These are phyloP conservation scores for Rosa multiflora DNA, from an alignment of 306 rosid genomes.

Conservation along the genomic window DNA sequence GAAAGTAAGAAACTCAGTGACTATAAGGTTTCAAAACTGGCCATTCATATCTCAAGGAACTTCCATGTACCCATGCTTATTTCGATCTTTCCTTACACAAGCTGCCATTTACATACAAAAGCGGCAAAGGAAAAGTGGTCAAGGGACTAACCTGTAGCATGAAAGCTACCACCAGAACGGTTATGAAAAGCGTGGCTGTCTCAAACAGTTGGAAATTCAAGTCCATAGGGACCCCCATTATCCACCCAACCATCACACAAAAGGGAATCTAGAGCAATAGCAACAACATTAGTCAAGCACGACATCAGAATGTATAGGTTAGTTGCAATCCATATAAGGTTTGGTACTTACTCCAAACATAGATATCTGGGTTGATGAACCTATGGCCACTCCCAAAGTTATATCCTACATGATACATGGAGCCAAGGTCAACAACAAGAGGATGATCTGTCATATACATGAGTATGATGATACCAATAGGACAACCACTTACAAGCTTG, in stretches of 20 bases:
- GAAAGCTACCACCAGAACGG: slow-evolving; percentile 79
- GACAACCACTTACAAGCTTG: slow-evolving; percentile 55
- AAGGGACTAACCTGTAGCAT: slow-evolving; percentile 71
- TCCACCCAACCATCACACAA: slow-evolving; percentile 79
- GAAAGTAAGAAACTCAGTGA: neutral
- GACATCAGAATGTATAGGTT: neutral
- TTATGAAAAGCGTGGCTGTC: slow-evolving; percentile 69
- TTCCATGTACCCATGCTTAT: neutral
- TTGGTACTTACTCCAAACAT: slow-evolving; percentile 70
- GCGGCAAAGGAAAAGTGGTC: neutral
- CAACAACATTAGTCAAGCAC: slow-evolving; percentile 3
- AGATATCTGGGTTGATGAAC: slow-evolving; percentile 85
- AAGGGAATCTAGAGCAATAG: slow-evolving; percentile 70
- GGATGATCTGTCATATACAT: neutral
- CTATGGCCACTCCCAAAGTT: slow-evolving; percentile 85
- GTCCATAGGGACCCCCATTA: slow-evolving; percentile 67
- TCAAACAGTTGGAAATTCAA: slow-evolving; percentile 84
- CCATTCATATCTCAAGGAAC: neutral
- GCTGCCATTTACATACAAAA: neutral
- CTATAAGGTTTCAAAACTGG: neutral
- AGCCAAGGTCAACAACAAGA: slow-evolving; percentile 10
- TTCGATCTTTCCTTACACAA: neutral
- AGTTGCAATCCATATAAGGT: neutral
- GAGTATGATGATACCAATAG: neutral
- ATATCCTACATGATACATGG: slow-evolving; percentile 55